phyloP scores from a whole-genome alignment of 441 rosid genomes.

The Syzygium syzygioides region DNA sequence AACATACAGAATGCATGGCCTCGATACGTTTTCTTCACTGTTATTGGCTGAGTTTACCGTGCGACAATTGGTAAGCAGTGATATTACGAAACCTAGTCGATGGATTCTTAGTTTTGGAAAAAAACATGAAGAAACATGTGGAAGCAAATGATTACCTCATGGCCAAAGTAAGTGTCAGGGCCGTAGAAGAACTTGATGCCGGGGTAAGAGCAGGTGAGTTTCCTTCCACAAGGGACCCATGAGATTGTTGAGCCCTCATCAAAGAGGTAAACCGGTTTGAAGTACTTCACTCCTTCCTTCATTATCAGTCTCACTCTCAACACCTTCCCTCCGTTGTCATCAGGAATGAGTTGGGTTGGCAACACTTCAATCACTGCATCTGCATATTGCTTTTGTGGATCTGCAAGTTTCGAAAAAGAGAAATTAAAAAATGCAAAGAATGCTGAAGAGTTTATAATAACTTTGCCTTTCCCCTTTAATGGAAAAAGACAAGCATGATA shows the following conservation, averaged over 20 bases:
- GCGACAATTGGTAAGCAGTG: not conserved
- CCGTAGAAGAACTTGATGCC: conserved; percentile 86
- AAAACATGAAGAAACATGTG: not conserved
- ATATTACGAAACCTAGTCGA: not conserved
- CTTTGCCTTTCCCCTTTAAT: not conserved
- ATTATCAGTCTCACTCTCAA: conserved; percentile 85
- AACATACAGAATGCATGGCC: not conserved
- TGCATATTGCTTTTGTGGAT: conserved; percentile 91
- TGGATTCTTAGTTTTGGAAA: not conserved
- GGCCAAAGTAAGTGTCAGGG: conserved; percentile 67
- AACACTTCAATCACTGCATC: conserved; percentile 94
- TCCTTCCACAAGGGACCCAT: conserved; percentile 97
- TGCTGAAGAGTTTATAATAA: not conserved
- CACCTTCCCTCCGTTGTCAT: conserved; percentile 86
- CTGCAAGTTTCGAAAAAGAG: conserved; percentile 26
- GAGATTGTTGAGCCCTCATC: conserved; percentile 92
- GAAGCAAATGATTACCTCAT: conserved; percentile 38
- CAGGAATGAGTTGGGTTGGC: conserved; percentile 86
- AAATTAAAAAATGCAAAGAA: not conserved
- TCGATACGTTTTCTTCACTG: not conserved
- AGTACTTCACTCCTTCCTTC: conserved; percentile 88
- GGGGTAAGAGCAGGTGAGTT: conserved; percentile 97
- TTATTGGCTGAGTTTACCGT: not conserved
- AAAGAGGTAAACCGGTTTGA: conserved; percentile 84
- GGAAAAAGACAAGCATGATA: not conserved